Conservation (phyloP, 441 rosid species). For the Melastoma candidum region DNA sequence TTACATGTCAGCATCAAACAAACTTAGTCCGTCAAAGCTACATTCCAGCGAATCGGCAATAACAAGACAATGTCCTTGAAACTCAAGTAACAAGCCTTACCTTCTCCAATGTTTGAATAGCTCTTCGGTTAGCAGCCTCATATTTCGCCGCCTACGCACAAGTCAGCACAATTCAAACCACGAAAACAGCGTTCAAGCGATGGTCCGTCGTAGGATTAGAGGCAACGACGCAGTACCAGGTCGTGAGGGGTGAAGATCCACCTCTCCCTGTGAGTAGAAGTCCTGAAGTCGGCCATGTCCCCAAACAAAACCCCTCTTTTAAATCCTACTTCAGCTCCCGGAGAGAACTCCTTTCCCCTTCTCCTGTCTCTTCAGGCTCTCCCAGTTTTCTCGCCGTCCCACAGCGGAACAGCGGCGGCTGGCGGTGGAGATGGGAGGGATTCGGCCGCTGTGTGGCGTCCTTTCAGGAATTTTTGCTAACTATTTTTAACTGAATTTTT, state of each 20-base stretch:
- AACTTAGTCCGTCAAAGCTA: too few species aligned
- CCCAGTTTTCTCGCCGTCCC: too few species aligned
- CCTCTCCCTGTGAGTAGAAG: slow-evolving; percentile 79
- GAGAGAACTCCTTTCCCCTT: too few species aligned
- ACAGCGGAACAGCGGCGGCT: too few species aligned
- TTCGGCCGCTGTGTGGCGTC: too few species aligned
- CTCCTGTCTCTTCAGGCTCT: too few species aligned
- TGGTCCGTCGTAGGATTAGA: slow-evolving; percentile 4
- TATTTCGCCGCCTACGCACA: slow-evolving; percentile 48
- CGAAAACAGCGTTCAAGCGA: neutral
- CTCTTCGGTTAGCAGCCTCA: slow-evolving; percentile 64
- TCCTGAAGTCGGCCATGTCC: slow-evolving; percentile 79
- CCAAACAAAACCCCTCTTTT: too few species aligned
- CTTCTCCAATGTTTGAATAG: slow-evolving; percentile 74
- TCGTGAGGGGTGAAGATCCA: slow-evolving; percentile 83
- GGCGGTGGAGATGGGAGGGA: too few species aligned
- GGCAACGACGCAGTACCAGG: slow-evolving; percentile 27
- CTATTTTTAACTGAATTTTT: too few species aligned
- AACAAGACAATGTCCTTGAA: neutral
- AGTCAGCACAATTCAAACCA: neutral
- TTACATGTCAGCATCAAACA: too few species aligned
- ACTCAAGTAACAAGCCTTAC: slow-evolving; percentile 21
- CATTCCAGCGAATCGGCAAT: slow-evolving; percentile 10
- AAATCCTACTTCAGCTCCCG: too few species aligned
- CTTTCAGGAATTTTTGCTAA: too few species aligned